phyloP scores from a whole-genome alignment of 768 basidiomycete genomes.

The Mycena sanguinolenta region DNA sequence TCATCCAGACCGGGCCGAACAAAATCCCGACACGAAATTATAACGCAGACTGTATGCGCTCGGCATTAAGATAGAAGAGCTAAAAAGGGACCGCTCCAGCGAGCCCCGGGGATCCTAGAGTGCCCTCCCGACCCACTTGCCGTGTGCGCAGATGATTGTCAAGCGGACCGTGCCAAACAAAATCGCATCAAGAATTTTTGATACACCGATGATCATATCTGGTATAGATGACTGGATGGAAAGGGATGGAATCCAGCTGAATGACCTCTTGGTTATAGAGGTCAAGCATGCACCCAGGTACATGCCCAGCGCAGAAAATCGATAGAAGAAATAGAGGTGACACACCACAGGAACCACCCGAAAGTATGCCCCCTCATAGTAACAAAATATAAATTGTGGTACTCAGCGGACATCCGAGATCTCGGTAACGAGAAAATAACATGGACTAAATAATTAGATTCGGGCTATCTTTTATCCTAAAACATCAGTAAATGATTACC shows the following conservation, averaged over 20 bases:
- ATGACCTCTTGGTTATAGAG: no score
- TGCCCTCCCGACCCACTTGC: constrained; percentile 12
- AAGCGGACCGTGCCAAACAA: no score
- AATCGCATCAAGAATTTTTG: no score
- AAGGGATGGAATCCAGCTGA: no score
- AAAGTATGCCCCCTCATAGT: background rate
- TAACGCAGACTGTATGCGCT: background rate
- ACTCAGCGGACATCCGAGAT: constrained; percentile 6
- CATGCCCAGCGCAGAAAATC: constrained; percentile 7
- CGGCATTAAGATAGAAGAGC: constrained; percentile 13
- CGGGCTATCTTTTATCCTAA: no score
- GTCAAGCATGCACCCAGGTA: no score
- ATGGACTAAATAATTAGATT: no score
- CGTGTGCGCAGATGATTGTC: no score
- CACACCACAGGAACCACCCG: constrained; percentile 1
- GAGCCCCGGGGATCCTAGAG: constrained; percentile 1
- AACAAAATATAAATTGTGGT: background rate
- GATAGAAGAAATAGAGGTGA: background rate
- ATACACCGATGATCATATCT: no score
- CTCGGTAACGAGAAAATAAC: background rate
- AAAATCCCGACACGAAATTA: constrained; percentile 7
- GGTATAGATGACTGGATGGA: no score
- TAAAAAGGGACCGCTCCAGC: background rate
- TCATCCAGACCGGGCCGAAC: background rate
- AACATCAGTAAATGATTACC: no score